Conservation (phyloP, 352 stramenopile species). For the Globisporangium yorkense region DNA sequence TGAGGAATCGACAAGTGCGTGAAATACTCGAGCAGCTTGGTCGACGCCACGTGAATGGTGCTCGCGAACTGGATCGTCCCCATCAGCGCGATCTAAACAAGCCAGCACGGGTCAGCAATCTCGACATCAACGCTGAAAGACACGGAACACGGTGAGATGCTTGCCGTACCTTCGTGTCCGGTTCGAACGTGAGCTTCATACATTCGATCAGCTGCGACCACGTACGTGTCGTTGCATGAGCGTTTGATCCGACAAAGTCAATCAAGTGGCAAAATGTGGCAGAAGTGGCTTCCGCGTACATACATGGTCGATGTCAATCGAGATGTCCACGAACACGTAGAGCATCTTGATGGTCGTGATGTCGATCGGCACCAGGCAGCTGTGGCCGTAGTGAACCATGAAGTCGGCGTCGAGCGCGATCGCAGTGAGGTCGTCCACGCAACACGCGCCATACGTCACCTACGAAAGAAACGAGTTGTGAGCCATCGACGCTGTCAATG, state of each 20-base stretch:
- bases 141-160: not conserved
- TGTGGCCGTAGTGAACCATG: conserved; percentile 99
- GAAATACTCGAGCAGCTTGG: conserved; percentile 77
- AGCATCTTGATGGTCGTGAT: conserved; percentile 95
- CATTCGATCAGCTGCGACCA: conserved; percentile 88
- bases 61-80: conserved; percentile 95
- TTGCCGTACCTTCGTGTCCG: conserved; percentile 55
- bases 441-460: conserved; percentile 99
- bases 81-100: conserved; percentile 82
- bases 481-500: not conserved
- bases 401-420: conserved; percentile 94
- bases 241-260: not conserved
- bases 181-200: conserved; percentile 88
- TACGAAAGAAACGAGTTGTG: conserved; percentile 11
- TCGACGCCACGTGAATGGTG: conserved; percentile 83
- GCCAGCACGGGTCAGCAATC: not conserved
- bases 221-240: not conserved
- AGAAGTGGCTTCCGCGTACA: conserved; percentile 23
- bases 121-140: not conserved
- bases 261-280: not conserved
- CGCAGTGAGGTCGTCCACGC: conserved; percentile 97
- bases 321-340: conserved; percentile 99
- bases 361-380: conserved; percentile 97
- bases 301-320: conserved; percentile 97
- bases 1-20: conserved; percentile 89